Evolutionary conservation across 768 basidiomycete genomes (phyloP).

Genomic region (Hypholoma sublateritium): DNA sequence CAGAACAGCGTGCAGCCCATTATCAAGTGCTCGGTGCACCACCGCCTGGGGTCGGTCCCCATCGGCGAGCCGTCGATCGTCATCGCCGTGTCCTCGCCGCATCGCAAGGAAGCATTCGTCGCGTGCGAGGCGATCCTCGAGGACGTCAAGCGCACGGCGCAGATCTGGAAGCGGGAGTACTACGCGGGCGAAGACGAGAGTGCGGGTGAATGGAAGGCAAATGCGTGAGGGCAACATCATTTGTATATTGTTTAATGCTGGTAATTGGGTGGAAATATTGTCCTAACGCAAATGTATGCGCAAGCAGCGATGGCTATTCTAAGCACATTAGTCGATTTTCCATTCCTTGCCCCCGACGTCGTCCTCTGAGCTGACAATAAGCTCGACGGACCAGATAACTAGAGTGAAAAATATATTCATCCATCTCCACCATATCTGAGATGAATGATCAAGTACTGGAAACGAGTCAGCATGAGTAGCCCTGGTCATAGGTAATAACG

Average conservation of each 20-base stretch:
- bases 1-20: slow-evolving; percentile 23
- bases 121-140: slow-evolving; percentile 86
- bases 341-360: slow-evolving; percentile 65
- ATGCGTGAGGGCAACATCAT: slow-evolving; percentile 31
- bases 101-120: slow-evolving; percentile 77
- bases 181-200: slow-evolving; percentile 70
- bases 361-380: slow-evolving; percentile 76
- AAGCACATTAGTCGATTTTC: slow-evolving; percentile 65
- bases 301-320: not conserved
- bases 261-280: not conserved
- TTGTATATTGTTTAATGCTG: not conserved
- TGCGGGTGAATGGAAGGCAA: slow-evolving; percentile 71
- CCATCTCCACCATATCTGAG: slow-evolving; percentile 95
- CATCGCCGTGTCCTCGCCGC: slow-evolving; percentile 81
- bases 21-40: slow-evolving; percentile 64
- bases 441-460: slow-evolving; percentile 80
- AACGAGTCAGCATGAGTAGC: slow-evolving; percentile 2
- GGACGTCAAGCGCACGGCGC: slow-evolving; percentile 76
- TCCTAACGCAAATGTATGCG: not conserved
- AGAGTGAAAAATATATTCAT: slow-evolving; percentile 87
- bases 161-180: slow-evolving; percentile 91
- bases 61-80: slow-evolving; percentile 84
- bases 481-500: slow-evolving; percentile 25
- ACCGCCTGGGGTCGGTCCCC: slow-evolving; percentile 76
- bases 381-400: slow-evolving; percentile 79